Evolutionary conservation across 2,329 filamentous ascomycete species (phyloP).

Genomic region (Blastomyces parvus): DNA sequence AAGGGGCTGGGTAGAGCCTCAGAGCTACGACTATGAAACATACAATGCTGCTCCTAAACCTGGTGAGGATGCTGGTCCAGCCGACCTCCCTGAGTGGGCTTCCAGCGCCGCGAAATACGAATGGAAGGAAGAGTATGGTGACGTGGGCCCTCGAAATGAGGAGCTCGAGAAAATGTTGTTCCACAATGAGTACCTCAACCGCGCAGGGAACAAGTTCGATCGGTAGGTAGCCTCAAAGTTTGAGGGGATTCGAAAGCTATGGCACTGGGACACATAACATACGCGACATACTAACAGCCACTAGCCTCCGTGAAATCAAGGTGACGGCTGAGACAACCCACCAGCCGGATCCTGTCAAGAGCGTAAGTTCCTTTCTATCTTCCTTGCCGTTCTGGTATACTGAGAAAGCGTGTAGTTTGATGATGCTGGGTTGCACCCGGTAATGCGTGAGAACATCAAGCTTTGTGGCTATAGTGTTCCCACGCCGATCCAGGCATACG

Average conservation of each 20-base stretch:
- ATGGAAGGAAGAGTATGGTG: constrained; percentile 77
- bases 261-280: not conserved
- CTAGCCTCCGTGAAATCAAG: constrained; percentile 40
- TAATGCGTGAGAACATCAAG: constrained; percentile 66
- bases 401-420: constrained; percentile 49
- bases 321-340: constrained; percentile 43
- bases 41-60: constrained; percentile 20
- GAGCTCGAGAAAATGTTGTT: constrained; percentile 72
- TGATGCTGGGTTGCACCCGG: constrained; percentile 73
- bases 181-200: constrained; percentile 42
- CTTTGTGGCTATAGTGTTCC: constrained; percentile 61
- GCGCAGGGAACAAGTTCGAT: constrained; percentile 54
- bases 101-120: constrained; percentile 61
- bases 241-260: not conserved
- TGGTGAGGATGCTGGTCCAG: constrained; percentile 14
- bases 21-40: constrained; percentile 30
- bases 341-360: constrained; percentile 40
- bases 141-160: constrained; percentile 63
- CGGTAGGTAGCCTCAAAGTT: constrained; percentile 39
- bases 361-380: constrained; percentile 33
- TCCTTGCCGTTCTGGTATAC: constrained; percentile 2
- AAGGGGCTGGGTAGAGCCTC: constrained; percentile 32
- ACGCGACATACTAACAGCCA: not conserved
- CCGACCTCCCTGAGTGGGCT: constrained; percentile 37
- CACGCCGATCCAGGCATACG: constrained; percentile 81